Percentiles rank a stretch among this genome's conserved stretches.
Evolutionary conservation across 441 rosid genomes (phyloP).

Genomic region (Euphorbia schlechtendalii): DNA sequence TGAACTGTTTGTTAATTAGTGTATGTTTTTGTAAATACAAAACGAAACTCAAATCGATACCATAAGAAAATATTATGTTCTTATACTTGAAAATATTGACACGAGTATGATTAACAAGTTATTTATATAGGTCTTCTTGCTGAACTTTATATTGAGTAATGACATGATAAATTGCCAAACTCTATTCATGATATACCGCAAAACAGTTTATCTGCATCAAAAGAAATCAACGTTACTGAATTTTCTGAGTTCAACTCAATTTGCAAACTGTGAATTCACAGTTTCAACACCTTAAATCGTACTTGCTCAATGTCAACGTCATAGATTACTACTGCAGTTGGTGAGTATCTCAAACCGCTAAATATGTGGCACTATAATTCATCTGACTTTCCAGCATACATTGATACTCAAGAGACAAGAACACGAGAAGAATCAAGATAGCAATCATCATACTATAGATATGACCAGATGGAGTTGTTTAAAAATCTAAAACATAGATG

Average conservation of each 20-base stretch:
- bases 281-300: neutral
- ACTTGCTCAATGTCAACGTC: neutral
- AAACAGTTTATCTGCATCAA: neutral
- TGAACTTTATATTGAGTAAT: neutral
- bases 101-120: neutral
- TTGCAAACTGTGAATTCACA: neutral
- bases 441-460: too few species aligned
- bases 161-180: neutral
- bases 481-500: too few species aligned
- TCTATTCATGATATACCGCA: constrained; percentile 1
- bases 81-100: neutral
- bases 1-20: neutral
- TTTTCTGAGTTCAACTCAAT: neutral
- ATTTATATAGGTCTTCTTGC: neutral
- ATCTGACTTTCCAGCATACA: too few species aligned
- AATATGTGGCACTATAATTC: too few species aligned
- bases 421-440: too few species aligned
- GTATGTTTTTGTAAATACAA: neutral
- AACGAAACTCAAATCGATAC: neutral
- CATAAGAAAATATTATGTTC: neutral
- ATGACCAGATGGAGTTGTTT: too few species aligned
- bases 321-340: neutral
- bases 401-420: too few species aligned
- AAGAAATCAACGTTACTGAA: neutral
- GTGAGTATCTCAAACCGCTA: too few species aligned